phyloP scores from a whole-genome alignment of 163 green algal genomes.

The Coccomyxa subellipsoidea region DNA sequence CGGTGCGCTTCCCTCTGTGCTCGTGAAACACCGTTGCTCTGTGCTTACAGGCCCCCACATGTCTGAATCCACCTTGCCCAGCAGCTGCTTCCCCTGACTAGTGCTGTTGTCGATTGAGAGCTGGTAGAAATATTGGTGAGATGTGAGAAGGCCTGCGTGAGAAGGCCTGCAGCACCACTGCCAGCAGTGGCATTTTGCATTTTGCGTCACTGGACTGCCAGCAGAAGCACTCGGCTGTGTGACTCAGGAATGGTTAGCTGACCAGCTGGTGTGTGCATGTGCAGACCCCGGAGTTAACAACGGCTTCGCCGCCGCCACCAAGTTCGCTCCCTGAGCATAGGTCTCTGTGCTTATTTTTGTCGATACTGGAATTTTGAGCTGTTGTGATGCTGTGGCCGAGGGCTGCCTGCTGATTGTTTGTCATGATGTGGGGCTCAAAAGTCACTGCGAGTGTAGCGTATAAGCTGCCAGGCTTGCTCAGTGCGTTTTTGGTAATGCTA shows the following conservation, averaged over 20 bases:
- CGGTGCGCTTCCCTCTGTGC: background rate
- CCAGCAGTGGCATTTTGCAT: too few species aligned
- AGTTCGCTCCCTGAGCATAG: slow-evolving; percentile 17
- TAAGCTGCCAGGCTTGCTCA: background rate
- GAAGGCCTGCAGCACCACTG: too few species aligned
- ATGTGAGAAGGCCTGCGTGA: too few species aligned
- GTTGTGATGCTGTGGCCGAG: background rate
- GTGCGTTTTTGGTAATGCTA: background rate
- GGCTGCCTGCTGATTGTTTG: background rate
- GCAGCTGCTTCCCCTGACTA: too few species aligned
- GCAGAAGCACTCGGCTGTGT: too few species aligned
- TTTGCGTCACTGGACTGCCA: too few species aligned
- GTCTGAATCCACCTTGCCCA: too few species aligned
- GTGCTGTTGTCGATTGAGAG: too few species aligned
- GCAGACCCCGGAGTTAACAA: slow-evolving; percentile 24
- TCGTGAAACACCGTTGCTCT: background rate
- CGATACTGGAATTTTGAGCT: background rate
- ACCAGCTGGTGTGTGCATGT: background rate
- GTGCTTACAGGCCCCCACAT: too few species aligned
- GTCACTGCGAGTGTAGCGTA: background rate
- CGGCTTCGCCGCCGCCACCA: slow-evolving; percentile 27
- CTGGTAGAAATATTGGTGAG: too few species aligned
- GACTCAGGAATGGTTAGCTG: background rate
- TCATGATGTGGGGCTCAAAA: background rate
- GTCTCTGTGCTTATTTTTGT: background rate